These are phyloP conservation scores for Persicaria tinctoria DNA, from an alignment of 148 eudicot species.

Conservation along the genomic window DNA sequence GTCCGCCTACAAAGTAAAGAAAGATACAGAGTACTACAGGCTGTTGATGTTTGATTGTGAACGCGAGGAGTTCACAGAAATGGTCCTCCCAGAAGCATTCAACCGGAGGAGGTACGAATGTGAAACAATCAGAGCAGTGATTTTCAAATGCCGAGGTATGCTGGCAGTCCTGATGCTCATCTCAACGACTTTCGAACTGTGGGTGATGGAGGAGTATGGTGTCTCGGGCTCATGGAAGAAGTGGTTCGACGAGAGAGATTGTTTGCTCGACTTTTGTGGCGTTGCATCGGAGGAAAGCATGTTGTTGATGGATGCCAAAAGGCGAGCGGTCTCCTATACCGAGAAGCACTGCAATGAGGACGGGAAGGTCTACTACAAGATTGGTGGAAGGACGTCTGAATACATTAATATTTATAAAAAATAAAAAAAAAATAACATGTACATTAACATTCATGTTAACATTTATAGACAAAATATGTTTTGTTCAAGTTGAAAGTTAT, in stretches of 20 bases:
- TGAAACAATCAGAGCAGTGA: neutral
- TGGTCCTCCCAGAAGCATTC: neutral
- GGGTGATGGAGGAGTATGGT: neutral
- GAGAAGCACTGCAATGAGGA: neutral
- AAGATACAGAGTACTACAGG: neutral
- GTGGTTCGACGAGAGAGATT: no score
- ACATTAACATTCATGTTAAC: no score
- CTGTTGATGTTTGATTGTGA: conserved; percentile 7
- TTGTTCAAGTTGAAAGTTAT: no score
- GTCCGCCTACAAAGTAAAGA: neutral
- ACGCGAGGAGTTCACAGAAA: neutral
- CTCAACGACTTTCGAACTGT: neutral
- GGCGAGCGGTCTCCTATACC: neutral
- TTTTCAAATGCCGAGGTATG: neutral
- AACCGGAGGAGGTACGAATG: neutral
- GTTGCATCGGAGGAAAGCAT: neutral
- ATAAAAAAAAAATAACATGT: no score
- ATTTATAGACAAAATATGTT: no score
- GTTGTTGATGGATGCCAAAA: conserved; percentile 1
- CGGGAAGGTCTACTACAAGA: no score
- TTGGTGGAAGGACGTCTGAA: no score
- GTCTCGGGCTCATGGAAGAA: no score
- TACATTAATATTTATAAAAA: no score
- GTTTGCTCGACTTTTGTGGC: no score
- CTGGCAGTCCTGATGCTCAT: neutral